Evolutionary conservation across 208 protist species (phyloP).

Genomic region (Leishmania braziliensis): DNA sequence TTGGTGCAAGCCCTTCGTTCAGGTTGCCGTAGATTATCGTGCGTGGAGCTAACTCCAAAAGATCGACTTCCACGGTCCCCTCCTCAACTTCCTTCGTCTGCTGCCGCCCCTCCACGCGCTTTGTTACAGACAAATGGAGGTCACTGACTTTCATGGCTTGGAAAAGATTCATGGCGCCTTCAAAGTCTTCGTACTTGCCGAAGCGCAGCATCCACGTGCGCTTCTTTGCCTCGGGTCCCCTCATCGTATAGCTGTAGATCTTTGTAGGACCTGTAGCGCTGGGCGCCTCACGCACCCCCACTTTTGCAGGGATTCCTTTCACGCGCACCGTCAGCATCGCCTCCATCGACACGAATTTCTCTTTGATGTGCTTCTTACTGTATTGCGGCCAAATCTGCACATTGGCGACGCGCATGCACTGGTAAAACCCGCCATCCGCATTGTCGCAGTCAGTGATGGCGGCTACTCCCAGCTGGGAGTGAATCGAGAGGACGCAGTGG

Average conservation of each 20-base stretch:
- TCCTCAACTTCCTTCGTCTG: background rate
- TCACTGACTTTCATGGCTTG: background rate
- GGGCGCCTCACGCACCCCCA: background rate
- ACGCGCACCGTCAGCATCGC: constrained; percentile 23
- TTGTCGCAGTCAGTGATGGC: constrained; percentile 15
- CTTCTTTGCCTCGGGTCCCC: constrained; percentile 1
- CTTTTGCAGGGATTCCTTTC: constrained; percentile 12
- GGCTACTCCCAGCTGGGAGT: constrained; percentile 6
- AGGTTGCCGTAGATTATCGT: background rate
- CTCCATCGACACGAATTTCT: constrained; percentile 12
- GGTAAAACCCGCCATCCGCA: constrained; percentile 2
- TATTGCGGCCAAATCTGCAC: constrained; percentile 32
- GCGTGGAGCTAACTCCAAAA: background rate
- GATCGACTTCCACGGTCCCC: background rate
- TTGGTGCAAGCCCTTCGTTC: background rate
- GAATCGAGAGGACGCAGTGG: constrained; percentile 15
- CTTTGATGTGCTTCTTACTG: constrained; percentile 19
- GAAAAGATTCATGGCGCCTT: constrained; percentile 3
- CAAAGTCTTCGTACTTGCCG: constrained; percentile 1
- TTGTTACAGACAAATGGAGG: too few species aligned
- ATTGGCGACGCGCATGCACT: constrained; percentile 16
- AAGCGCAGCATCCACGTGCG: constrained; percentile 25
- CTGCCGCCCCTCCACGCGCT: background rate
- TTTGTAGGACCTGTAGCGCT: background rate
- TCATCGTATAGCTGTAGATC: constrained; percentile 14